Conservation (phyloP, 2,329 filamentous ascomycete species). For the Colletotrichum siamense region DNA sequence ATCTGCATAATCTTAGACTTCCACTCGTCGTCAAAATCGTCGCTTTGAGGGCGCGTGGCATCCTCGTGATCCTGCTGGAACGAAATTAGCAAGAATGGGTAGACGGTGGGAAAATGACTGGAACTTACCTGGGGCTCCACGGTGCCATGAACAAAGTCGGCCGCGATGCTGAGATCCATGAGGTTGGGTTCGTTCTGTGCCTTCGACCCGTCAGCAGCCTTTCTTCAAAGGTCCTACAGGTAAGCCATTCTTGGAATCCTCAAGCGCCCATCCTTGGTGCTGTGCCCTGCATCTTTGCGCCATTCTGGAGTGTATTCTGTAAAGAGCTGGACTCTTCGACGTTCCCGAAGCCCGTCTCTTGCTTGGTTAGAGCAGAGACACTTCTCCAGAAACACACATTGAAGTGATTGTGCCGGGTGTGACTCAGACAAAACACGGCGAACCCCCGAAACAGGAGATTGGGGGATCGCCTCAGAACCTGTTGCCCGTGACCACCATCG, state of each 20-base stretch:
- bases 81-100: too few relatives aligned
- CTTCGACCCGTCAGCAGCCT: slow-evolving; percentile 9
- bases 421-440: background rate
- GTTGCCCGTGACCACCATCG: background rate
- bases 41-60: too few relatives aligned
- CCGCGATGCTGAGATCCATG: background rate
- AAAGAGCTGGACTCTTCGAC: background rate
- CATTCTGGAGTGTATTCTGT: background rate
- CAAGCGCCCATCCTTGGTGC: background rate
- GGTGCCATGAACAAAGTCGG: too few relatives aligned
- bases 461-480: background rate
- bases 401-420: background rate
- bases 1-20: too few relatives aligned
- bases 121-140: too few relatives aligned
- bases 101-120: too few relatives aligned
- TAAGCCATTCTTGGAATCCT: slow-evolving; percentile 3
- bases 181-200: background rate
- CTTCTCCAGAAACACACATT: background rate
- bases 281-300: slow-evolving; percentile 5
- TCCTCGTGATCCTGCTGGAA: too few relatives aligned
- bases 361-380: background rate
- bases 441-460: slow-evolving; percentile 6
- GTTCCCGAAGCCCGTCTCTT: background rate
- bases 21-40: too few relatives aligned
- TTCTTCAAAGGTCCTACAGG: slow-evolving; percentile 3